A percentile compares a stretch with the other conserved stretches of the same genome.
These are phyloP conservation scores for Acorus gramineus DNA, from an alignment of 106 monocot genomes.

Conservation along the genomic window DNA sequence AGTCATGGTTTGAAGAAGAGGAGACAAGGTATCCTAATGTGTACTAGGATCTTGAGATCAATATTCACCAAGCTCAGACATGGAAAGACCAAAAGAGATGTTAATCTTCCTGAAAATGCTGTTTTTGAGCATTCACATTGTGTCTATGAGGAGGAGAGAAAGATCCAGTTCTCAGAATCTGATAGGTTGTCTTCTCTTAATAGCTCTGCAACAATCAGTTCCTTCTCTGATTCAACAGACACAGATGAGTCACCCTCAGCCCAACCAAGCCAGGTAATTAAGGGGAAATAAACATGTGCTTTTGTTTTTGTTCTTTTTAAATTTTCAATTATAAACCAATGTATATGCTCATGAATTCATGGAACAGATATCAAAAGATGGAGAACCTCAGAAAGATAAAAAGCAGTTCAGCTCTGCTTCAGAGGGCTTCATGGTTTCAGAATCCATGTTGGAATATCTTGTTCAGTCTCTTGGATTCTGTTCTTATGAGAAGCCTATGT, in stretches of 20 bases:
- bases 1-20: conserved; percentile 8
- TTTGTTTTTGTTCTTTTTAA: too few species aligned
- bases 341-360: background rate
- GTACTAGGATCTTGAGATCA: background rate
- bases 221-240: too few species aligned
- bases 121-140: too few species aligned
- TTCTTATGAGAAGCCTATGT: background rate
- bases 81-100: conserved; percentile 1
- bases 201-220: too few species aligned
- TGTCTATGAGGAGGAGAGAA: too few species aligned
- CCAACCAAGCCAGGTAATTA: too few species aligned
- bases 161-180: too few species aligned
- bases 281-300: too few species aligned
- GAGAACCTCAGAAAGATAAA: background rate
- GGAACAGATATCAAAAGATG: conserved; percentile 2
- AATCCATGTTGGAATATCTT: background rate
- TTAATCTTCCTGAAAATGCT: too few species aligned
- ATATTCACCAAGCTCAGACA: conserved; percentile 14
- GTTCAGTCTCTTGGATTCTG: background rate
- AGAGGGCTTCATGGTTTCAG: background rate
- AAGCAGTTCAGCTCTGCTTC: conserved; percentile 45
- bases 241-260: too few species aligned
- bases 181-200: too few species aligned
- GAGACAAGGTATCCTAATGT: background rate
- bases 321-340: background rate